Conservation (phyloP, 257 asterid species). For the Nicotiana benthamiana region DNA sequence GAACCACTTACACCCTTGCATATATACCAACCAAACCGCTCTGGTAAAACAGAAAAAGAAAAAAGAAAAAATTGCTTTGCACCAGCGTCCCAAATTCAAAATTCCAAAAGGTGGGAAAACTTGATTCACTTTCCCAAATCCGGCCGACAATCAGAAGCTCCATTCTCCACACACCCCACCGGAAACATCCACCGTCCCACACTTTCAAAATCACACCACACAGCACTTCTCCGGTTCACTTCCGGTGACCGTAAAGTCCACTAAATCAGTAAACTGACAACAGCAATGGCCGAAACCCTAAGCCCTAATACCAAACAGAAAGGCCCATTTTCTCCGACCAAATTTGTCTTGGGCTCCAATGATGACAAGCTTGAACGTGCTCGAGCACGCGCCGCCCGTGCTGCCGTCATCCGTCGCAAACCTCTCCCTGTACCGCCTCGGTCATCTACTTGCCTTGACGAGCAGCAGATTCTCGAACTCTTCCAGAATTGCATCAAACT, state of each 20-base stretch:
- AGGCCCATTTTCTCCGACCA: conserved; percentile 58
- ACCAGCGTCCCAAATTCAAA: not conserved
- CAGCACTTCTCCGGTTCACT: not conserved
- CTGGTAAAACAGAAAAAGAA: not conserved
- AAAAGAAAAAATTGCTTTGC: not conserved
- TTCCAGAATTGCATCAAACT: conserved; percentile 90
- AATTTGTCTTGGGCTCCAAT: conserved; percentile 74
- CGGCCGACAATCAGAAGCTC: not conserved
- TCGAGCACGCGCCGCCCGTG: conserved; percentile 95
- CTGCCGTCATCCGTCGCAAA: conserved; percentile 84
- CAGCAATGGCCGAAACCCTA: conserved; percentile 53
- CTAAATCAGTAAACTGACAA: not conserved
- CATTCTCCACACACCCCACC: not conserved
- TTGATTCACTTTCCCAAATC: not conserved
- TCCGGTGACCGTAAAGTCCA: not conserved
- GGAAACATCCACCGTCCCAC: not conserved
- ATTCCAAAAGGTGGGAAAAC: not conserved
- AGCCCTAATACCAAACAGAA: conserved; percentile 68
- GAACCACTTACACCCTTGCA: no score
- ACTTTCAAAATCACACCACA: not conserved
- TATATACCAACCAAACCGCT: no score
- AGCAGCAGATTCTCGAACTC: conserved; percentile 77
- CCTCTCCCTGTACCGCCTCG: conserved; percentile 20
- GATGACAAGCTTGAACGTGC: conserved; percentile 91
- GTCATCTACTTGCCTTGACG: conserved; percentile 40